Conservation (phyloP, 345 rosid genomes). For the Microcos paniculata region DNA sequence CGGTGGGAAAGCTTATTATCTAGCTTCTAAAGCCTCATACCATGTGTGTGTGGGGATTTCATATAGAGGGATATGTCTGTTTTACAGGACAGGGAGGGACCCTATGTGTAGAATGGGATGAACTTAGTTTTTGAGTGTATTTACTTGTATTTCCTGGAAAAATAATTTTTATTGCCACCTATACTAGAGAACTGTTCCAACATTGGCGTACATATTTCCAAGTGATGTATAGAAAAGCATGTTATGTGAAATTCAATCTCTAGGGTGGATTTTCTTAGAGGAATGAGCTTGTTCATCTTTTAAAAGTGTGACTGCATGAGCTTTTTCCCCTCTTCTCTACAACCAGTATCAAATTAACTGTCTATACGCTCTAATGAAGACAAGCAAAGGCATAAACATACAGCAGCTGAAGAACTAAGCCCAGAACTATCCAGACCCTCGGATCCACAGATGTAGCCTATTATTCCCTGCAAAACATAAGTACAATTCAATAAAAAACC, state of each 20-base stretch:
- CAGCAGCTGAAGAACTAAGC: conserved; percentile 98
- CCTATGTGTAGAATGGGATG: not conserved
- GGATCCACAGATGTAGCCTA: conserved; percentile 81
- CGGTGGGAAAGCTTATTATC: not conserved
- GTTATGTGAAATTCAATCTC: not conserved
- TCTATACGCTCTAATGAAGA: not conserved
- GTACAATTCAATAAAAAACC: not conserved
- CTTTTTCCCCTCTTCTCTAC: not conserved
- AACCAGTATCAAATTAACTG: not conserved
- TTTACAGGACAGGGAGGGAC: not conserved
- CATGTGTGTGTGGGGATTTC: not conserved
- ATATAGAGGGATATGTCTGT: not conserved
- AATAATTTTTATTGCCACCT: not conserved
- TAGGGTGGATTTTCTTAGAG: not conserved
- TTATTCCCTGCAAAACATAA: conserved; percentile 66
- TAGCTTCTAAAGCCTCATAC: not conserved
- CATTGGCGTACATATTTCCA: not conserved
- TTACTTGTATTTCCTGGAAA: not conserved
- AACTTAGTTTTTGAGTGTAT: not conserved
- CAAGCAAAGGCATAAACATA: conserved; percentile 39
- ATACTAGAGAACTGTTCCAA: not conserved
- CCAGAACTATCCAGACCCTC: conserved; percentile 93
- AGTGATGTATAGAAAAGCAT: not conserved
- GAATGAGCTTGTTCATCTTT: not conserved
- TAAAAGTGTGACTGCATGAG: not conserved